A percentile compares a stretch with the other conserved stretches of the same genome.
These are phyloP conservation scores for Globisporangium recalcitrans DNA, from an alignment of 352 stramenopile species.

Conservation along the genomic window DNA sequence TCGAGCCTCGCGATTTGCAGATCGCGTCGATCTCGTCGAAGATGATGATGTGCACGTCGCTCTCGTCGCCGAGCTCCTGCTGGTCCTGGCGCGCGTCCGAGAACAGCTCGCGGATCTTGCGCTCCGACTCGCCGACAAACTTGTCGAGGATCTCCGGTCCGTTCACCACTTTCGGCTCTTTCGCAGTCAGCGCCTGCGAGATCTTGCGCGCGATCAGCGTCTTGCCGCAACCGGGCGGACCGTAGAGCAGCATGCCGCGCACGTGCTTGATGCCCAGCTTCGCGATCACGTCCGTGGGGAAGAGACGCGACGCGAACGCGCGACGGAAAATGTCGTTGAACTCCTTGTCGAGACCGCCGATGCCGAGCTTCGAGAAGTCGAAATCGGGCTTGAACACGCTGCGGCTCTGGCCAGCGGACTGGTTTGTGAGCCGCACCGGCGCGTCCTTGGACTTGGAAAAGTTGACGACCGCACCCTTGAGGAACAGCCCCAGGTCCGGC, in stretches of 20 bases:
- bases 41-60: conserved; percentile 99
- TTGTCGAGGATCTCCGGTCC: conserved; percentile 99
- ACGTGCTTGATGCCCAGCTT: conserved; percentile 99
- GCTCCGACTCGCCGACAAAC: conserved; percentile 97
- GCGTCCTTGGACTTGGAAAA: conserved; percentile 79
- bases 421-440: conserved; percentile 72
- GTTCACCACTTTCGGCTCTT: conserved; percentile 96
- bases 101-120: conserved; percentile 99
- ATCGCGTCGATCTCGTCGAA: conserved; percentile 99
- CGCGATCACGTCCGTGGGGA: conserved; percentile 93
- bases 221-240: conserved; percentile 90
- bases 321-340: conserved; percentile 99
- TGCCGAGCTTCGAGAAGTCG: conserved; percentile 98
- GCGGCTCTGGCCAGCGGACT: conserved; percentile 65
- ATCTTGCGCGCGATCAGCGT: conserved; percentile 99
- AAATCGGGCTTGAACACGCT: conserved; percentile 95
- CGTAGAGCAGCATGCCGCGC: conserved; percentile 88
- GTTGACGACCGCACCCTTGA: conserved; percentile 63
- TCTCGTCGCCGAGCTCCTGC: conserved; percentile 92
- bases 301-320: conserved; percentile 97
- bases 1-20: conserved; percentile 94
- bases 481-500: conserved; percentile 44
- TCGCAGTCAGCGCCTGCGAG: conserved; percentile 94
- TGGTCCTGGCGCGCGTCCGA: conserved; percentile 89
- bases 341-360: conserved; percentile 97